Evolutionary conservation across 345 rosid genomes (phyloP).

Genomic region (Microthlaspi erraticum): DNA sequence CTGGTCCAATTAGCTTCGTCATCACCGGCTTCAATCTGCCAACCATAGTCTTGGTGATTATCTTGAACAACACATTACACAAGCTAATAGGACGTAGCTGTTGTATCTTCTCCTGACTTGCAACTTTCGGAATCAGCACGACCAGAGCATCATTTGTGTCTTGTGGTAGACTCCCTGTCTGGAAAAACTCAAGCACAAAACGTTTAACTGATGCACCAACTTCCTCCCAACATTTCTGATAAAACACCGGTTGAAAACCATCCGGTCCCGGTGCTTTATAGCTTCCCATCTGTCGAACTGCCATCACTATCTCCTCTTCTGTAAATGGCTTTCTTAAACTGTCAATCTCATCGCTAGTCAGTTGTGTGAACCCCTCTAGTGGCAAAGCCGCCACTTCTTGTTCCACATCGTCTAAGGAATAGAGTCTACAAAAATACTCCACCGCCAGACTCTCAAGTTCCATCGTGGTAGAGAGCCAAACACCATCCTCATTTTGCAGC

Average conservation of each 20-base stretch:
- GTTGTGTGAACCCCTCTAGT: no score
- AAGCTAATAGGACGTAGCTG: not conserved
- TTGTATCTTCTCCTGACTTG: not conserved
- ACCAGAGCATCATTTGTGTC: not conserved
- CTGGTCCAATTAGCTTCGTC: not conserved
- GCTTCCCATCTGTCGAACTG: not conserved
- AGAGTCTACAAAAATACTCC: no score
- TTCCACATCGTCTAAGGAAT: no score
- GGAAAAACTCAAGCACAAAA: not conserved
- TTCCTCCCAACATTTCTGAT: not conserved
- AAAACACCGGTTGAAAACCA: not conserved
- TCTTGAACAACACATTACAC: not conserved
- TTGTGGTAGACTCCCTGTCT: accelerated
- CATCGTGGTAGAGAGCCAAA: no score
- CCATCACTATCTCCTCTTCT: not conserved
- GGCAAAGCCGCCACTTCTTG: no score
- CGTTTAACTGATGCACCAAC: not conserved
- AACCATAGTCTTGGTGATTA: not conserved
- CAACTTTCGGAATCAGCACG: not conserved
- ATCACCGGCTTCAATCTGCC: not conserved
- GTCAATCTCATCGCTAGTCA: no score
- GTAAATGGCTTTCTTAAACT: no score
- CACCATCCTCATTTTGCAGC: no score
- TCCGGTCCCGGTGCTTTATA: not conserved
- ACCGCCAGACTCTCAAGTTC: no score